Evolutionary conservation across 1,284 basidiomycete genomes (phyloP), one percentile per base, ranked within the genome.

Genomic region (Fomitiporia mediterranea): DNA sequence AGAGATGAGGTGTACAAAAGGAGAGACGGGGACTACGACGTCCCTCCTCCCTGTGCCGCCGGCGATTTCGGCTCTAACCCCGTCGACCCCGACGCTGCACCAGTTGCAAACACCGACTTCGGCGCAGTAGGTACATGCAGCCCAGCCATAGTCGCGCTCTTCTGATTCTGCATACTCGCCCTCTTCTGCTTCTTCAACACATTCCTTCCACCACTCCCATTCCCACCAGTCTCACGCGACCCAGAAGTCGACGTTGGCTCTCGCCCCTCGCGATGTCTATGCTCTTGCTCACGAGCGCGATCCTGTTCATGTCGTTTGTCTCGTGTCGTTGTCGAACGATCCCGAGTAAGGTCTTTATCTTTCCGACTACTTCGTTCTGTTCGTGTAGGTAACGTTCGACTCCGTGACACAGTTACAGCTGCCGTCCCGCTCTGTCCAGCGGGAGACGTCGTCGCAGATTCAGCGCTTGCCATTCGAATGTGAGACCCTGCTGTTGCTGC

Each of bases 331-430:
- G 39, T 28, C 13, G n/a, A n/a, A n/a, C n/a, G n/a, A n/a, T 51
- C 55, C 23, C 47, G 23, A 17, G 21, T 27, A n/a, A 44, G 55
- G 23, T 56, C 44, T 25, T 57, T 56, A 13, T 58, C 60, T 17
- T 57, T 49, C 40, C 50, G 61, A 56, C n/a, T n/a, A n/a, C 57
- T 52, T 62, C 57, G 63, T 57, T 48, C 47, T 59, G 57, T 51
- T 13, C 47, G 61, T 37, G 78, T 76, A 5, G 84, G 84, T 55
- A 87, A 59, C 32, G 84, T 87, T 60, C 79, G 74, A 65, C 85
- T 85, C 34, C 84, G 74, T 43, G 72, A 72, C 13, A 84, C 75
- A 48, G 73, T 72, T 25, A 71, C 68, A n/a, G 68, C 65, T 46
- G 64, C 56, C 17, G 63, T 57, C 53, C 52, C 64, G 65, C 58